Percentiles rank a stretch among this genome's conserved stretches.
phyloP scores from a whole-genome alignment of 495 filamentous ascomycete species.

The Thermothielavioides terrestris region DNA sequence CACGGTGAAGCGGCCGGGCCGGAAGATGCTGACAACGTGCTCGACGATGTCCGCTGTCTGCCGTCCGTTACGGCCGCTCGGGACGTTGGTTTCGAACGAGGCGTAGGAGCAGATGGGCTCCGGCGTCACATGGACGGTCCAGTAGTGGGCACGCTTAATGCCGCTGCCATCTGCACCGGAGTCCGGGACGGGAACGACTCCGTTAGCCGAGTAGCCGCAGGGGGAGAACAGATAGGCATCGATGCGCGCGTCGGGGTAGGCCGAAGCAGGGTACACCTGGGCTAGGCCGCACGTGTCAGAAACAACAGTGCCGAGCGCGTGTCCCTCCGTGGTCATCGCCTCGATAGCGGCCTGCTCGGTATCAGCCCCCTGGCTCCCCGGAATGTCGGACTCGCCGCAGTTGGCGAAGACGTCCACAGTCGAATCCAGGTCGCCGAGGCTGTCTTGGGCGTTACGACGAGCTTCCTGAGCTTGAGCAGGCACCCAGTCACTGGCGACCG shows the following conservation, averaged over 20 bases:
- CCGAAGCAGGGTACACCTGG: slow-evolving; percentile 75
- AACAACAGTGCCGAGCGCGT: slow-evolving; percentile 86
- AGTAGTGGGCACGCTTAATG: slow-evolving; percentile 72
- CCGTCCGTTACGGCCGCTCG: slow-evolving; percentile 78
- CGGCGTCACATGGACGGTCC: slow-evolving; percentile 97
- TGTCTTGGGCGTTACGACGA: slow-evolving; percentile 42
- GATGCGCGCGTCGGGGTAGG: slow-evolving; percentile 87
- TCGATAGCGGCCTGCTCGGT: slow-evolving; percentile 44
- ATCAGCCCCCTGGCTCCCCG: not conserved
- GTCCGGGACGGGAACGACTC: slow-evolving; percentile 73
- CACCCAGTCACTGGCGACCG: slow-evolving; percentile 73
- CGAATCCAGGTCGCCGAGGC: slow-evolving; percentile 41
- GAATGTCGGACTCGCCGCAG: slow-evolving; percentile 51
- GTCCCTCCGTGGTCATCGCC: slow-evolving; percentile 82
- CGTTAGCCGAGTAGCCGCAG: slow-evolving; percentile 97
- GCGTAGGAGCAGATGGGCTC: slow-evolving; percentile 98
- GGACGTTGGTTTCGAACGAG: slow-evolving; percentile 98
- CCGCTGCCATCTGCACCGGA: slow-evolving; percentile 38
- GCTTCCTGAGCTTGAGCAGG: slow-evolving; percentile 52
- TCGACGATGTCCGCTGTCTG: slow-evolving; percentile 84
- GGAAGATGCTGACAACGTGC: slow-evolving; percentile 92
- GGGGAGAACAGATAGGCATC: slow-evolving; percentile 96
- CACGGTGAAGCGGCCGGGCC: slow-evolving; percentile 90
- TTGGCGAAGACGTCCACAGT: slow-evolving; percentile 74
- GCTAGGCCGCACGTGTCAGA: slow-evolving; percentile 85